Percentiles rank a stretch among this genome's conserved stretches.
Conservation (phyloP, 805 yeast species). For the Yamadazyma kitorensis region DNA sequence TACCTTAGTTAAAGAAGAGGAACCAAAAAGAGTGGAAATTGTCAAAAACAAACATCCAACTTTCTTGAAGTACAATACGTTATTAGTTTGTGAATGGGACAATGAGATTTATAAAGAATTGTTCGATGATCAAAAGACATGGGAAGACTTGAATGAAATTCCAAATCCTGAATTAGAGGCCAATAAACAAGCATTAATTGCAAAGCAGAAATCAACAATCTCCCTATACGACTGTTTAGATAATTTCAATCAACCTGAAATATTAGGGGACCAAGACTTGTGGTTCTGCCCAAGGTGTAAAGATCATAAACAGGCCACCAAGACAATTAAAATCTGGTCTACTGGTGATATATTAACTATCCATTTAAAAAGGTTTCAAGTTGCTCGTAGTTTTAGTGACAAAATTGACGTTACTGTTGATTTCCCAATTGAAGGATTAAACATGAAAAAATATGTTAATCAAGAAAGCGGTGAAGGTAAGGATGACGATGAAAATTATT, state of each 20-base stretch:
- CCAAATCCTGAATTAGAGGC: constrained; percentile 55
- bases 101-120: constrained; percentile 45
- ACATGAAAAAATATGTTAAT: constrained; percentile 59
- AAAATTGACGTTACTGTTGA: constrained; percentile 82
- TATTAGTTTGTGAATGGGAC: constrained; percentile 67
- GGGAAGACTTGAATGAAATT: constrained; percentile 45
- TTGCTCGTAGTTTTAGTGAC: constrained; percentile 80
- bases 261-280: constrained; percentile 80
- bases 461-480: too few relatives aligned
- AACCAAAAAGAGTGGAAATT: too few relatives aligned
- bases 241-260: constrained; percentile 75
- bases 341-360: constrained; percentile 87
- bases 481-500: constrained; percentile 26
- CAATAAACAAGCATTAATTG: constrained; percentile 33
- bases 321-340: constrained; percentile 89
- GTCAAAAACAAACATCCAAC: constrained; percentile 16
- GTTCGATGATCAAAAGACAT: constrained; percentile 54
- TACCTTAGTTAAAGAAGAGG: constrained; percentile 12
- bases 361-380: constrained; percentile 87
- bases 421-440: constrained; percentile 82
- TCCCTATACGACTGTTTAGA: constrained; percentile 69
- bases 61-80: constrained; percentile 20
- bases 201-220: constrained; percentile 45
- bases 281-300: constrained; percentile 94
- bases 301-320: constrained; percentile 87